phyloP scores from a whole-genome alignment of 768 basidiomycete genomes.

The Pleurotus pulmonarius region DNA sequence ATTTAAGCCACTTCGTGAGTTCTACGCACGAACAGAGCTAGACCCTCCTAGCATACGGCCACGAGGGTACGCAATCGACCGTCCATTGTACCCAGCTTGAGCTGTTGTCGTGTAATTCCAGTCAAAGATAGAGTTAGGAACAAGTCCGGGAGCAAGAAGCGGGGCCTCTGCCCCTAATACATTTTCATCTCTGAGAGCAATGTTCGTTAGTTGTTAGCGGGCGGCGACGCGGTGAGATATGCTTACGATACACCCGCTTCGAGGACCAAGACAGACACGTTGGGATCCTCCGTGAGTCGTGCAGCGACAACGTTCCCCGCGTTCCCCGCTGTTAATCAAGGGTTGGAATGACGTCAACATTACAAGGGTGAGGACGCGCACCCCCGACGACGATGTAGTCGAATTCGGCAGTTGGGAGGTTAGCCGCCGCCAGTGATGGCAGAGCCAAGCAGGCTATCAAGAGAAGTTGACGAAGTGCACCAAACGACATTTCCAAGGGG shows the following conservation, averaged over 20 bases:
- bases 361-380: not conserved
- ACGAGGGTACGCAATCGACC: conserved; percentile 21
- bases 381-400: conserved; percentile 7
- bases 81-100: conserved; percentile 23
- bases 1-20: not conserved
- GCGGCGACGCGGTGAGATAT: too few species aligned
- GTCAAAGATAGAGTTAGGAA: conserved; percentile 16
- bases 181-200: conserved; percentile 13
- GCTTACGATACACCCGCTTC: conserved; percentile 7
- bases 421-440: too few species aligned
- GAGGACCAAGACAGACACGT: not conserved
- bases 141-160: conserved; percentile 10
- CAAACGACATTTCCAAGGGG: too few species aligned
- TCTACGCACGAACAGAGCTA: conserved; percentile 25
- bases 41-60: conserved; percentile 28
- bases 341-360: not conserved
- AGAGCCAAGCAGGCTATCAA: too few species aligned
- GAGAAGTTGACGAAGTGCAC: too few species aligned
- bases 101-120: conserved; percentile 35
- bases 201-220: not conserved
- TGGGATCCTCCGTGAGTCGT: not conserved
- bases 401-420: not conserved
- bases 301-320: conserved; percentile 5
- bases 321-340: not conserved
- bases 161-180: conserved; percentile 13